Base-by-base conservation (phyloP, 2,329 filamentous ascomycete species). In the Trichoderma simmonsii region DNA sequence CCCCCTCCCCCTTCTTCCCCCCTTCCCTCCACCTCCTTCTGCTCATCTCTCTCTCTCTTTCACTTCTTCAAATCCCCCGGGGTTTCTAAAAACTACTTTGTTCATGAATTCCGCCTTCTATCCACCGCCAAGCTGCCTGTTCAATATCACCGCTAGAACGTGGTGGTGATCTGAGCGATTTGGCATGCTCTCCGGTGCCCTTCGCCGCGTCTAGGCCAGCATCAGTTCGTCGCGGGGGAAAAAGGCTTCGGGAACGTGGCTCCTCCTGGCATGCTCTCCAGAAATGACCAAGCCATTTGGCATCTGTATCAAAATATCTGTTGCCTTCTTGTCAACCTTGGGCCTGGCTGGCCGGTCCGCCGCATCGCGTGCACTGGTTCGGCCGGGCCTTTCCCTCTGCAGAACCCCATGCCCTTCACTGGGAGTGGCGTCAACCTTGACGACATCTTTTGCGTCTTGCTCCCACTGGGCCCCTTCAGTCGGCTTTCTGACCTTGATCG, bases 121-220 rank as follows among this genome's bases (percentile, higher is more conserved):
- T 73, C 48, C 82, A 70, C 36, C 82, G 80, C 75, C 76, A 77
- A 6, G 81, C 81, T 64, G 82, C 74, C 34, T 75, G 77, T 30
- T 81, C 76, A 24, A 81, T 73, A 30, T 80, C 80, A 11, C 75
- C 74, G 1, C 73, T 72, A 6, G 70, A 70, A 6, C 73, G 73
- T 6, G 68, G 61, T 36, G 73, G 73, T 4, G 72, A 61, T 14
- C 15, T n/a, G 18, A 39, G 54, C 5, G 11, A 12, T 15, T 30
- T 72, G 26, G 34, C 14, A 39, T 11, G 66, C 43, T 14, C 61
- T 48, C 6, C 64, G 7, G n/a, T n/a, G 15, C 7, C 6, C 18
- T 43, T 43, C 39, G 39, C 39, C 39, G 39, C 39, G 39, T 43
- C 39, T 43, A 43, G 39, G 39, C 39, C 39, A 43, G 39, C 39